phyloP scores from a whole-genome alignment of 495 filamentous ascomycete genomes.

The Parachaetomium inaequale region DNA sequence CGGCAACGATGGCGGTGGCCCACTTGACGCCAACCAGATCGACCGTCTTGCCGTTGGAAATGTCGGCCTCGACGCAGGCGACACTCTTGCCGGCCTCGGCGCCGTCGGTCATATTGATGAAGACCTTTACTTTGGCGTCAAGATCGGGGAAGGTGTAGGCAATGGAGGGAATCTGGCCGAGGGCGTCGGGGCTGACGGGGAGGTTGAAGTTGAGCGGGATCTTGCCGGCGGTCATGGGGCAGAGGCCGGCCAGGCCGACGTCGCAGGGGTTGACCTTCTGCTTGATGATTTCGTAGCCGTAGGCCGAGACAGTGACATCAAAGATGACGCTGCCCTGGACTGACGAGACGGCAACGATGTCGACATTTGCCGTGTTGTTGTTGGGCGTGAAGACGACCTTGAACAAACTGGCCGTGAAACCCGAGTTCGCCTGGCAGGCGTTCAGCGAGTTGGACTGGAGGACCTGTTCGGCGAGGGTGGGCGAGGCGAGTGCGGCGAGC shows the following conservation, averaged over 20 bases:
- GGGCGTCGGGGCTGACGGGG: constrained; percentile 53
- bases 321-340: constrained; percentile 81
- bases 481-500: constrained; percentile 30
- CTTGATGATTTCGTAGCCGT: constrained; percentile 69
- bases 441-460: constrained; percentile 72
- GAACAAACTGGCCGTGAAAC: constrained; percentile 79
- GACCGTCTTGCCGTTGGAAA: constrained; percentile 94
- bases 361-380: constrained; percentile 67
- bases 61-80: constrained; percentile 82
- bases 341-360: constrained; percentile 77
- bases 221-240: constrained; percentile 87
- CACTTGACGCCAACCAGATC: constrained; percentile 86
- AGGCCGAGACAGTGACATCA: constrained; percentile 71
- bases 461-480: constrained; percentile 33
- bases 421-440: constrained; percentile 72
- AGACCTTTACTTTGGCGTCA: constrained; percentile 77
- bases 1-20: constrained; percentile 87
- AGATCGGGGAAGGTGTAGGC: constrained; percentile 90
- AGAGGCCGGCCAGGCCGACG: constrained; percentile 67
- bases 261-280: constrained; percentile 73
- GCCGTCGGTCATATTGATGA: constrained; percentile 64
- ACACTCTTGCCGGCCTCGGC: constrained; percentile 51
- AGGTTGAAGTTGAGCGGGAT: constrained; percentile 75
- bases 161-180: constrained; percentile 71
- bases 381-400: constrained; percentile 74